Conservation (phyloP, 805 yeast species). For the Cyberlindnera euphorbiae region DNA sequence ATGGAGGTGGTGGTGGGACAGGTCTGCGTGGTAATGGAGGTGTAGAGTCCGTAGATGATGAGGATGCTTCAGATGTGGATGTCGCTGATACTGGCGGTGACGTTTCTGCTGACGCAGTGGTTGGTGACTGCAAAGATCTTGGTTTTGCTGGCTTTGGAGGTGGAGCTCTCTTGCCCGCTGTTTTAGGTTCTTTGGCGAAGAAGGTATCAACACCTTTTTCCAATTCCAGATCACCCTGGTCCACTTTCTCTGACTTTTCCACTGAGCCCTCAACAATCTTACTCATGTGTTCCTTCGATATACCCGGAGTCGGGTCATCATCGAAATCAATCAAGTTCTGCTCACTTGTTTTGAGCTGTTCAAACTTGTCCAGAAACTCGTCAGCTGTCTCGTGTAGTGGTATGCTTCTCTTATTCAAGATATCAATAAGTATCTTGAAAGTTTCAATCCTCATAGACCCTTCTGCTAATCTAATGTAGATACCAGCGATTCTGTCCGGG, state of each 20-base stretch:
- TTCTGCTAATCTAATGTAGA: slow-evolving; percentile 75
- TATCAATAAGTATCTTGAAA: slow-evolving; percentile 22
- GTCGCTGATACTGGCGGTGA: slow-evolving; percentile 2
- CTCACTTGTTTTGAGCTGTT: slow-evolving; percentile 25
- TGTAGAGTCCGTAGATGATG: slow-evolving; percentile 3
- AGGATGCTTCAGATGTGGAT: slow-evolving; percentile 1
- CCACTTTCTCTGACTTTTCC: slow-evolving; percentile 11
- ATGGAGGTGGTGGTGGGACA: slow-evolving; percentile 21
- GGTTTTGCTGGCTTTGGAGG: slow-evolving; percentile 27
- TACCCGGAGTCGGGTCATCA: slow-evolving; percentile 18
- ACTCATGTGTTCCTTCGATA: slow-evolving; percentile 20
- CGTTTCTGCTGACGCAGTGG: background rate
- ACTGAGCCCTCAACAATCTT: slow-evolving; percentile 13
- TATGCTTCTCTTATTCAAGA: slow-evolving; percentile 22
- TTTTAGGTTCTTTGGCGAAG: slow-evolving; percentile 9
- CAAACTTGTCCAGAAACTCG: slow-evolving; percentile 17
- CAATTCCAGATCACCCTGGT: slow-evolving; percentile 33
- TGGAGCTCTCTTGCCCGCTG: slow-evolving; percentile 17
- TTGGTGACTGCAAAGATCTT: slow-evolving; percentile 11
- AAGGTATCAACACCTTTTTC: slow-evolving; percentile 23
- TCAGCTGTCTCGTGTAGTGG: slow-evolving; percentile 21
- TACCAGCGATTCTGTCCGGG: slow-evolving; percentile 65
- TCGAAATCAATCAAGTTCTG: slow-evolving; percentile 26
- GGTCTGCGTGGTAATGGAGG: slow-evolving; percentile 21
- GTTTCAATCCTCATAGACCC: slow-evolving; percentile 55